Conservation (phyloP, 2,329 filamentous ascomycete species). For the Parafenestella ontariensis region DNA sequence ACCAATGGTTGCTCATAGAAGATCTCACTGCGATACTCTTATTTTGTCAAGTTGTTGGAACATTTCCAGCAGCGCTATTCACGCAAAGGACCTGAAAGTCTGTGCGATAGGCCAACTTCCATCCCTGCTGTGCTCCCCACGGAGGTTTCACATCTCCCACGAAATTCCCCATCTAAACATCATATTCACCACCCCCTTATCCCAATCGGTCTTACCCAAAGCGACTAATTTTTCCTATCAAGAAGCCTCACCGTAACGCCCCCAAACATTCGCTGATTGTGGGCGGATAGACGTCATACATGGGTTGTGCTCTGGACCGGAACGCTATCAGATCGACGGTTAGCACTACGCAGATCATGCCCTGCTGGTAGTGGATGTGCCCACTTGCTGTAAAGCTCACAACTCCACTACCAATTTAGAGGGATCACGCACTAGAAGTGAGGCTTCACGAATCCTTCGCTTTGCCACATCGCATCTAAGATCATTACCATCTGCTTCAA, state of each 20-base stretch:
- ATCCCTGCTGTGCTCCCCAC: slow-evolving; percentile 25
- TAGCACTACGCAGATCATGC: slow-evolving; percentile 16
- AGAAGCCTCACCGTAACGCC: slow-evolving; percentile 2
- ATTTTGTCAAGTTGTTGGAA: not conserved
- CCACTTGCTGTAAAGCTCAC: slow-evolving; percentile 1
- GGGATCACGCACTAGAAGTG: slow-evolving; percentile 9
- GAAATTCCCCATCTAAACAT: slow-evolving; percentile 1
- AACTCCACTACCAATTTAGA: not conserved
- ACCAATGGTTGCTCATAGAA: not conserved
- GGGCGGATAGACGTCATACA: slow-evolving; percentile 24
- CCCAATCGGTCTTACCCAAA: slow-evolving; percentile 9
- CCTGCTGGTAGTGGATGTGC: not conserved
- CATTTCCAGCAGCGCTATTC: not conserved
- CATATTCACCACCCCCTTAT: slow-evolving; percentile 5
- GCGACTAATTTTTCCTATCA: slow-evolving; percentile 9
- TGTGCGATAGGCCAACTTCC: slow-evolving; percentile 21
- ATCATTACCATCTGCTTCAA: too few relatives aligned
- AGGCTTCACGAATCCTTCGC: slow-evolving; percentile 21
- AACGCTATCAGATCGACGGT: slow-evolving; percentile 26
- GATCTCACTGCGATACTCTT: not conserved
- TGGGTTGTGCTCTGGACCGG: slow-evolving; percentile 19
- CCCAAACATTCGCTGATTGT: slow-evolving; percentile 3
- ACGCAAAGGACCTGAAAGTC: not conserved
- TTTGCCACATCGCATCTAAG: not conserved
- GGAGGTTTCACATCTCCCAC: slow-evolving; percentile 8